Evolutionary conservation across 1,284 basidiomycete species (phyloP).

Genomic region (Ceratobasidium sp.): DNA sequence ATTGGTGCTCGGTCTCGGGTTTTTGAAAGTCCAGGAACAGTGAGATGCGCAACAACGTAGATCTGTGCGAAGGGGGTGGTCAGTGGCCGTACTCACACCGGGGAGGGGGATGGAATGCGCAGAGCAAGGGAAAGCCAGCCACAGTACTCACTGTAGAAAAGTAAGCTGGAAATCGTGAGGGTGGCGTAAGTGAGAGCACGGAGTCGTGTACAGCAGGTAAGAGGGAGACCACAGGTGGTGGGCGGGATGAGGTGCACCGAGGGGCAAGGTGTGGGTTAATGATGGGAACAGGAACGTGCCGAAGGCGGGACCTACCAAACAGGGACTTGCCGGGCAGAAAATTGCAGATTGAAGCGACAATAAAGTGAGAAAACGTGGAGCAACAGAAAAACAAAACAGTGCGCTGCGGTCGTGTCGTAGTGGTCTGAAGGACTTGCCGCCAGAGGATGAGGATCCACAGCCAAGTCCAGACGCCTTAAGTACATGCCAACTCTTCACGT

Average conservation of each 20-base stretch:
- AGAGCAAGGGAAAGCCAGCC: not conserved
- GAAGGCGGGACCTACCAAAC: conserved; percentile 42
- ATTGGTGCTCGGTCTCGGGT: conserved; percentile 15
- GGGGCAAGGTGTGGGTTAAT: conserved; percentile 32
- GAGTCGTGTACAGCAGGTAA: conserved; percentile 23
- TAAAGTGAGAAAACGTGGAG: conserved; percentile 35
- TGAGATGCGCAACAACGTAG: conserved; percentile 22
- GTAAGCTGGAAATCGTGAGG: conserved; percentile 38
- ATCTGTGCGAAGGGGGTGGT: conserved; percentile 16
- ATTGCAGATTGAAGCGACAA: conserved; percentile 37
- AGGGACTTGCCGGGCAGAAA: conserved; percentile 40
- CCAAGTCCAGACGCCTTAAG: conserved; percentile 13
- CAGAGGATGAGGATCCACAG: conserved; percentile 28
- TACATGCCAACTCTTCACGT: conserved; percentile 1
- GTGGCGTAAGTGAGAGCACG: conserved; percentile 24
- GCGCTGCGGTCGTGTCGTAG: conserved; percentile 40
- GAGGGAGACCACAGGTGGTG: conserved; percentile 12
- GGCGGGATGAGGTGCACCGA: conserved; percentile 39
- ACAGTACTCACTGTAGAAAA: conserved; percentile 35
- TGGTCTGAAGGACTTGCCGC: conserved; percentile 32
- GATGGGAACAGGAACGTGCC: conserved; percentile 46
- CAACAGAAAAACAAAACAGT: conserved; percentile 32
- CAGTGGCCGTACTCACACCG: not conserved
- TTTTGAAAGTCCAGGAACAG: conserved; percentile 12
- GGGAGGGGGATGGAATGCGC: not conserved